Evolutionary conservation across 208 protist species (phyloP).

Genomic region (Acanthamoeba polyphaga): DNA sequence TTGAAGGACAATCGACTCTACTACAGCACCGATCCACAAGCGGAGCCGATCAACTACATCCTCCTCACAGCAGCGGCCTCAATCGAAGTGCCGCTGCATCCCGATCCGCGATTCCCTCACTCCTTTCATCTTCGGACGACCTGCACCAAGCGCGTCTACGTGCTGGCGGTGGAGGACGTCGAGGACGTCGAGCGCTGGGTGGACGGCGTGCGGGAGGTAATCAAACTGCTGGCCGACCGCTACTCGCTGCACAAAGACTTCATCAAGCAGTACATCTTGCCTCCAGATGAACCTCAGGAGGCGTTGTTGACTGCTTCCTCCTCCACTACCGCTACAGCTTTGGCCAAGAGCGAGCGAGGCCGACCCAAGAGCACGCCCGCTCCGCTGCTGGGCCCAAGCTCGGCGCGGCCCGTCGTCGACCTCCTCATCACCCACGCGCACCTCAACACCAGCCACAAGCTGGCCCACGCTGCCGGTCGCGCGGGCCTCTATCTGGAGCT

Average conservation of each 20-base stretch:
- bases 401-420: not conserved
- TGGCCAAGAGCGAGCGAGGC: not conserved
- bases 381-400: not conserved
- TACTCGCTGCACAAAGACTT: constrained; percentile 68
- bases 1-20: constrained; percentile 66
- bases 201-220: constrained; percentile 10
- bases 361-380: not conserved
- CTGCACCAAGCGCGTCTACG: constrained; percentile 39
- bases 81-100: not conserved
- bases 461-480: not conserved
- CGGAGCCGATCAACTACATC: constrained; percentile 70
- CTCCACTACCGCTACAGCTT: not conserved
- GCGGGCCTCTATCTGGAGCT: constrained; percentile 40
- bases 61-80: not conserved
- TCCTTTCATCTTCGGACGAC: constrained; percentile 1
- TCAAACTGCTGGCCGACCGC: constrained; percentile 33
- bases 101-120: constrained; percentile 35
- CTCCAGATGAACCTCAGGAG: not conserved
- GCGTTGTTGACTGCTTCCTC: not conserved
- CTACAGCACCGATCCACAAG: not conserved
- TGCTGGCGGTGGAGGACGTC: not conserved
- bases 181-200: constrained; percentile 6
- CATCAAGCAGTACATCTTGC: constrained; percentile 14
- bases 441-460: not conserved
- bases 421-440: not conserved